A percentile compares a stretch with the other conserved stretches of the same genome.
These are phyloP conservation scores for Venturia pyrina DNA, from an alignment of 2,329 filamentous ascomycete genomes.

Conservation along the genomic window DNA sequence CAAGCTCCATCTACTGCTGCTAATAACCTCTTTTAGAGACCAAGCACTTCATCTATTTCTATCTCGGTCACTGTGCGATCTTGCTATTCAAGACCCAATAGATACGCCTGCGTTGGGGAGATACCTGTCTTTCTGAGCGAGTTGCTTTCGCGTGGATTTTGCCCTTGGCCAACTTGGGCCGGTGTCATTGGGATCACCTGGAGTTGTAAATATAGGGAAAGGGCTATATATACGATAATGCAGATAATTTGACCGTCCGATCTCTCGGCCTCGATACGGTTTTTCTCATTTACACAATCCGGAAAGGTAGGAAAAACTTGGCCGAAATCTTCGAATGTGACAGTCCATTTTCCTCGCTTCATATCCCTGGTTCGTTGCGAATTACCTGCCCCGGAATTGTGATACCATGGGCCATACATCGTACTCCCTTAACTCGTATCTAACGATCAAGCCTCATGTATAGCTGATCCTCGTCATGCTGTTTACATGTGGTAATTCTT, in stretches of 20 bases:
- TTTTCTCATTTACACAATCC: no score
- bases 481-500: no score
- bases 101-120: background rate
- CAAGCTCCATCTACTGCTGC: background rate
- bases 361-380: no score
- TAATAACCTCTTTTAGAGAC: constrained; percentile 55
- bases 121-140: background rate
- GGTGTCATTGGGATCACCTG: background rate
- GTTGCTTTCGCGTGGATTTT: background rate
- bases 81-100: constrained; percentile 98
- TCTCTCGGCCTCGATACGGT: background rate
- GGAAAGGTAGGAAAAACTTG: no score
- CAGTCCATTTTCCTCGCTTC: no score
- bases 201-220: background rate
- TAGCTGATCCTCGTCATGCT: no score
- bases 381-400: no score
- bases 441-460: no score
- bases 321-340: no score
- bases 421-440: no score
- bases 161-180: background rate
- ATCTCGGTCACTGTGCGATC: constrained; percentile 96
- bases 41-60: constrained; percentile 99
- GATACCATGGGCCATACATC: no score
- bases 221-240: background rate
- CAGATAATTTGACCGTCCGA: background rate